Evolutionary conservation across 2,329 filamentous ascomycete species (phyloP), one percentile per base, ranked within the genome.

Genomic region (Diaporthe citri): DNA sequence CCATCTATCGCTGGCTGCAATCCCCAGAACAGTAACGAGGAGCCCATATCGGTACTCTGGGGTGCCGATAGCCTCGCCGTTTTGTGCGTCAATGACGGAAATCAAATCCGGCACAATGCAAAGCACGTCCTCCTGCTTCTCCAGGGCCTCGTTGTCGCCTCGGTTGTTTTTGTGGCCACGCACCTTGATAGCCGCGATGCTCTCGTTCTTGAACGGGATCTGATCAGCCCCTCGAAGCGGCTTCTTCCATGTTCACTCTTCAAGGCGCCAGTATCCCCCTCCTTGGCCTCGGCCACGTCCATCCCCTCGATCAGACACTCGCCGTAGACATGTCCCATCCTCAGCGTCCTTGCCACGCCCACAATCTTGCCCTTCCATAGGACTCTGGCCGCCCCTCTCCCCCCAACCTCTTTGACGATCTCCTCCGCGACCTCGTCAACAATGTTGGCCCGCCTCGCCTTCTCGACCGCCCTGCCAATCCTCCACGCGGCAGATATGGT

Each of bases 121-220:
- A 1, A 91, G 79, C 0, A 90, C 82, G 43, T 86, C 82, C 39
- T 85, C 82, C 57, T 84, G 83, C 6, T 76, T 80, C 72, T 87
- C 86, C n/a, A 83, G 80, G 1, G 79, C 77, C 20, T 82, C 78
- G 15, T 80, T 80, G 8, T 82, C 80, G 7, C 81, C 79, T 0
- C n/a, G 71, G 5, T 28, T 36, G 0, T 13, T 28, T 10, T 60
- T 25, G 0, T 34, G 15, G 17, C 39, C 72, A 36, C 79, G 77
- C 0, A 85, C 77, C 69, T 78, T 83, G 60, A 87, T 82, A 0
- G 89, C 92, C n/a, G 89, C 89, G 59, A 94, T 92, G 78, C 94
- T 94, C 80, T 94, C 92, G 81, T 94, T 94, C 76, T 79, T 93
- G 85, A 94, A 94, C 0, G 92, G 92, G 66, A 94, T 91, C 79